phyloP scores from a whole-genome alignment of 306 rosid genomes.

The Prunus armeniaca region DNA sequence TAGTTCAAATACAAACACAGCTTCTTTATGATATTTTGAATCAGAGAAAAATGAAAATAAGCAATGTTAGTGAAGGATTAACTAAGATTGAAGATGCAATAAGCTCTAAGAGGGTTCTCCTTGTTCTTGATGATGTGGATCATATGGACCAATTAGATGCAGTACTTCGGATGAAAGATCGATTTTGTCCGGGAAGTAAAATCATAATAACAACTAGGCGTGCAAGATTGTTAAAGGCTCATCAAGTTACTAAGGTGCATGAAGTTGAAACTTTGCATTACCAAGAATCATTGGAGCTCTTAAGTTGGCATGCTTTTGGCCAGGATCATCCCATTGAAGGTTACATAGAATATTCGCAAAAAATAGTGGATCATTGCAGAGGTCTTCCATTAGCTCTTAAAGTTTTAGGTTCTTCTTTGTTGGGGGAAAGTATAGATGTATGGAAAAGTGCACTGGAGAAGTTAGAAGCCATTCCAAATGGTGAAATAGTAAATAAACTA shows the following conservation, averaged over 20 bases:
- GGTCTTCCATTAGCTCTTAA: neutral
- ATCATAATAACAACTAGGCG: slow-evolving; percentile 7
- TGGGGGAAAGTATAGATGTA: neutral
- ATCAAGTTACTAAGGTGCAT: neutral
- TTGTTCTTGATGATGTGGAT: neutral
- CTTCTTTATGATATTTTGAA: neutral
- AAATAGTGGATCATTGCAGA: fast-evolving
- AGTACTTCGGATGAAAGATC: neutral
- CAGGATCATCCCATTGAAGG: neutral
- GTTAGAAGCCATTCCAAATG: neutral
- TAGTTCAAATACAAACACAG: neutral
- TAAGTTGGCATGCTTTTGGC: slow-evolving; percentile 1
- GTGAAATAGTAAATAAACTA: neutral
- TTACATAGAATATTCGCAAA: neutral
- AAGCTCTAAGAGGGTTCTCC: neutral
- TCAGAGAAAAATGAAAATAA: neutral
- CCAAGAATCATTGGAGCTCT: neutral
- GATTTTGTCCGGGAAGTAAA: neutral
- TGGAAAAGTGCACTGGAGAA: slow-evolving; percentile 8
- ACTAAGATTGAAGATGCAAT: neutral
- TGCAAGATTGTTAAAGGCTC: neutral
- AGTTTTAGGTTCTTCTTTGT: neutral
- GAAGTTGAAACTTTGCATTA: neutral
- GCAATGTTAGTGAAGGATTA: neutral
- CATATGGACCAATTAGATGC: neutral